These are phyloP conservation scores for Aspergillus panamensis DNA, from an alignment of 495 filamentous ascomycete genomes.

Conservation along the genomic window DNA sequence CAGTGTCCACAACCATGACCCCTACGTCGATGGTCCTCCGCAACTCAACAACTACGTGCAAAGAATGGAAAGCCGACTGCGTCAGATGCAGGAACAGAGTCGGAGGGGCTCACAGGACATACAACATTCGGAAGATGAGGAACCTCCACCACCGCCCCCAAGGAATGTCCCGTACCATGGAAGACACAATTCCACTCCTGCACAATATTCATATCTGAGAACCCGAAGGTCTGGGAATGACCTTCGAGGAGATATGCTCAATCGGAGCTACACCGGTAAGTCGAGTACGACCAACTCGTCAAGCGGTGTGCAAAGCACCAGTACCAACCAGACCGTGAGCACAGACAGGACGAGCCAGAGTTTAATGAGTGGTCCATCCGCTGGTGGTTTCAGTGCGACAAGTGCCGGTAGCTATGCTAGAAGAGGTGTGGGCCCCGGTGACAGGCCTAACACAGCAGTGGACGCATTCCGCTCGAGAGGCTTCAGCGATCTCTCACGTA, in stretches of 20 bases:
- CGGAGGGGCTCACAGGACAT: constrained; percentile 35
- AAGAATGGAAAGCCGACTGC: constrained; percentile 79
- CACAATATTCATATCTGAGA: constrained; percentile 39
- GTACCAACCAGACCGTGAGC: constrained; percentile 67
- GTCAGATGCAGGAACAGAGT: constrained; percentile 64
- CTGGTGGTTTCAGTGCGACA: constrained; percentile 87
- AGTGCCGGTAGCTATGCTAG: constrained; percentile 90
- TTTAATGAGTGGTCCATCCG: constrained; percentile 89
- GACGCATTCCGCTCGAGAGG: constrained; percentile 41
- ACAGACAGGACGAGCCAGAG: constrained; percentile 78
- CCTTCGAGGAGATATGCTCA: constrained; percentile 63
- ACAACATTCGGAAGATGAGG: constrained; percentile 43
- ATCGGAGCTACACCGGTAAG: constrained; percentile 79
- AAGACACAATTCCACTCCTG: constrained; percentile 45
- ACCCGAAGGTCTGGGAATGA: constrained; percentile 83
- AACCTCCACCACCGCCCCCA: constrained; percentile 58
- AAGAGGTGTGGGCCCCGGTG: constrained; percentile 50
- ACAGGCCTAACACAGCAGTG: constrained; percentile 52
- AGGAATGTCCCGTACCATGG: constrained; percentile 52
- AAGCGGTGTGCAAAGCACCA: constrained; percentile 63
- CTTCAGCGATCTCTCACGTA: constrained; percentile 42
- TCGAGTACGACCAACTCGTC: constrained; percentile 76
- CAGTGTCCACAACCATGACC: constrained; percentile 41
- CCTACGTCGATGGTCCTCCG: constrained; percentile 58
- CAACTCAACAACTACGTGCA: constrained; percentile 81